Conservation (phyloP, 108 stramenopile genomes). For the Nitzschia inconspicua region DNA sequence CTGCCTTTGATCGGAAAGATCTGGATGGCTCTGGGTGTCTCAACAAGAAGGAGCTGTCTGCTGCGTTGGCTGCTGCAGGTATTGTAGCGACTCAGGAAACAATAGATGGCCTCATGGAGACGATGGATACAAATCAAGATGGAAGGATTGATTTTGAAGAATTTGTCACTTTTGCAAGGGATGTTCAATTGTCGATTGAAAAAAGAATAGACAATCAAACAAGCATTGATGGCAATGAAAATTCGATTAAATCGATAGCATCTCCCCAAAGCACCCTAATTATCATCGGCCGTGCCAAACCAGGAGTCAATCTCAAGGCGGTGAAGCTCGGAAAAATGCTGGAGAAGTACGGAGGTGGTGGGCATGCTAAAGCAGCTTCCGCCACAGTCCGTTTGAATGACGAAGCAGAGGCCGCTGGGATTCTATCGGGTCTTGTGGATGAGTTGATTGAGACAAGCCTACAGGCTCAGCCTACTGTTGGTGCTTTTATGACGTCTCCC, state of each 20-base stretch:
- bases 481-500: constrained; percentile 85
- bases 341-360: constrained; percentile 74
- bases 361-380: constrained; percentile 87
- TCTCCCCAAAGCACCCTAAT: constrained; percentile 64
- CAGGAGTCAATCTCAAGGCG: constrained; percentile 72
- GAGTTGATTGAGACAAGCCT: constrained; percentile 64
- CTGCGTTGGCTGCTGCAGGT: constrained; percentile 51
- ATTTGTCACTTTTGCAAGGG: constrained; percentile 61
- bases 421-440: constrained; percentile 66
- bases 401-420: constrained; percentile 60
- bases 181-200: constrained; percentile 34
- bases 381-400: constrained; percentile 73
- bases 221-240: too few relatives aligned
- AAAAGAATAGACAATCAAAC: background rate
- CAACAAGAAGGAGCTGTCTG: constrained; percentile 57
- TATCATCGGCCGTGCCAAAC: constrained; percentile 82
- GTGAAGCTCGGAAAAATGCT: constrained; percentile 82
- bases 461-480: constrained; percentile 63
- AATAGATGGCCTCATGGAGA: constrained; percentile 30
- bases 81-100: constrained; percentile 53
- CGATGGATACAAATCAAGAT: constrained; percentile 71
- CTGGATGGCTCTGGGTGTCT: constrained; percentile 66
- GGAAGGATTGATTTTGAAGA: constrained; percentile 79
- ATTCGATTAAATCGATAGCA: constrained; percentile 15
- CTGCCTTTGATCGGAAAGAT: constrained; percentile 79